These are phyloP conservation scores for Didymellaceae sp. DNA, from an alignment of 2,329 filamentous ascomycete species.

Conservation along the genomic window DNA sequence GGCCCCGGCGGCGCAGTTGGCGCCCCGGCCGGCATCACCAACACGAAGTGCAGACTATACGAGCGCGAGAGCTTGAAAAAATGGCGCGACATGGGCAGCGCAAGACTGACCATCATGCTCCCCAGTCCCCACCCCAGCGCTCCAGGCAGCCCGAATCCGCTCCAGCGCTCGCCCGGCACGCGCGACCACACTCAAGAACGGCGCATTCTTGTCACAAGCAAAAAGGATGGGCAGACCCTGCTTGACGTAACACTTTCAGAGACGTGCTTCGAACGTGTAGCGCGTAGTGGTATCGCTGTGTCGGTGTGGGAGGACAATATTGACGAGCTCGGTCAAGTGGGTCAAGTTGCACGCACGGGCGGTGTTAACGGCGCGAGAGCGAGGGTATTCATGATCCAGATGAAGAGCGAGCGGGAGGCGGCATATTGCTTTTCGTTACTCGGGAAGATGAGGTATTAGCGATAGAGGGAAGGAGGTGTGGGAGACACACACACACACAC, in stretches of 20 bases:
- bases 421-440: conserved; percentile 58
- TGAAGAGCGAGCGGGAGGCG: conserved; percentile 55
- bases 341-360: conserved; percentile 64
- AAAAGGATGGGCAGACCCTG: conserved; percentile 71
- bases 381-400: conserved; percentile 70
- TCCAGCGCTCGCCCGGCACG: conserved; percentile 45
- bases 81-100: conserved; percentile 92
- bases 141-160: conserved; percentile 34
- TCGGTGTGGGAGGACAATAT: conserved; percentile 77
- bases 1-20: conserved; percentile 32
- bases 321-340: conserved; percentile 61
- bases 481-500: no score
- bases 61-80: conserved; percentile 74
- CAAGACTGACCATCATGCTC: conserved; percentile 79
- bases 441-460: conserved; percentile 57
- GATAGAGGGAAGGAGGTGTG: neutral
- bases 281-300: conserved; percentile 84
- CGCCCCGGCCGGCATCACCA: conserved; percentile 71
- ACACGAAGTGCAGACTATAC: conserved; percentile 87
- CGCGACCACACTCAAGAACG: conserved; percentile 69
- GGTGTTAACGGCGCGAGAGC: conserved; percentile 63
- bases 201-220: conserved; percentile 78
- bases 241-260: conserved; percentile 86
- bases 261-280: conserved; percentile 83
- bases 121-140: conserved; percentile 64